Evolutionary conservation across 331 rosid genomes (phyloP).

Genomic region (Rosa hybrid): DNA sequence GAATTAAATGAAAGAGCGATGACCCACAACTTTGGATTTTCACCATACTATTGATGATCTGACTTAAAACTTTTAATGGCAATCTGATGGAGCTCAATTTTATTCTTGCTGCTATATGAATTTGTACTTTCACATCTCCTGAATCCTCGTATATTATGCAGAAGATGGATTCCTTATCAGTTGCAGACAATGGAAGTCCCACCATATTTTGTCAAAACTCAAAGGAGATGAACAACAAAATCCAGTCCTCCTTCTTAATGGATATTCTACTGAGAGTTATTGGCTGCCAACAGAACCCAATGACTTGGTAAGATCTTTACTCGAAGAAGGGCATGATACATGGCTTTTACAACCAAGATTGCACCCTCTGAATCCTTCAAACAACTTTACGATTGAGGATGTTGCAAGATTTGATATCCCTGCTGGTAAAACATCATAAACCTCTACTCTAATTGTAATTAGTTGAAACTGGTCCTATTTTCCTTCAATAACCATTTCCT

Average conservation of each 20-base stretch:
- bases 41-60: neutral
- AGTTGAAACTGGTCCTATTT: neutral
- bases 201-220: neutral
- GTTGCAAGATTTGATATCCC: conserved; percentile 42
- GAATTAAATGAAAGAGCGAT: neutral
- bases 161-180: conserved; percentile 33
- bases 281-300: conserved; percentile 36
- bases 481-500: conserved; percentile 1
- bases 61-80: neutral
- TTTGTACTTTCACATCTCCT: neutral
- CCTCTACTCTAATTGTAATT: neutral
- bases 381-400: conserved; percentile 38
- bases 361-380: conserved; percentile 35
- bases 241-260: conserved; percentile 42
- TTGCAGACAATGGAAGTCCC: conserved; percentile 30
- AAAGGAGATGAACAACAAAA: conserved; percentile 16
- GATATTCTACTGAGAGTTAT: conserved; percentile 33
- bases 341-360: conserved; percentile 38
- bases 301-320: conserved; percentile 40
- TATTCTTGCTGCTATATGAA: neutral
- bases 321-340: conserved; percentile 36
- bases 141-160: conserved; percentile 9
- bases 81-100: neutral
- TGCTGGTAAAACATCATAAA: conserved; percentile 28
- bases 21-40: neutral